These are phyloP conservation scores for Steccherinum ochraceum DNA, from an alignment of 768 basidiomycete genomes.

Conservation along the genomic window DNA sequence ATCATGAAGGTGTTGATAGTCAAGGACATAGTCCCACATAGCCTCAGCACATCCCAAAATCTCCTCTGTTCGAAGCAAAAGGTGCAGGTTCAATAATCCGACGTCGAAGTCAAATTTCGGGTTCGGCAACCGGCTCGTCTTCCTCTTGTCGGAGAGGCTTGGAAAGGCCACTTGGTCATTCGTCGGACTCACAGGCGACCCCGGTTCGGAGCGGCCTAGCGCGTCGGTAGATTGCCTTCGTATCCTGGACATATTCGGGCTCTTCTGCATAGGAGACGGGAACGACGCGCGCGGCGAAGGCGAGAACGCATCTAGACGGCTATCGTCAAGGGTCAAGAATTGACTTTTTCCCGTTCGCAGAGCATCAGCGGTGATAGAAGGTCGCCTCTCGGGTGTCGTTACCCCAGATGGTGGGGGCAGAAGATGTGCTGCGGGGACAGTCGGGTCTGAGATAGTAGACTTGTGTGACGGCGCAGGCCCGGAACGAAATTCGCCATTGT, in stretches of 20 bases:
- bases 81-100: slow-evolving; percentile 53
- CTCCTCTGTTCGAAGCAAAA: slow-evolving; percentile 55
- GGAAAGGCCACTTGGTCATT: background rate
- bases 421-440: no score
- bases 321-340: slow-evolving; percentile 12
- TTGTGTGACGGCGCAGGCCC: no score
- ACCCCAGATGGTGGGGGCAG: background rate
- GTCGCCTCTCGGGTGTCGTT: background rate
- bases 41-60: slow-evolving; percentile 66
- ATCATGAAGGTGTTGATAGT: slow-evolving; percentile 28
- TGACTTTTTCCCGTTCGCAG: slow-evolving; percentile 1
- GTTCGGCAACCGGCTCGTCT: slow-evolving; percentile 43
- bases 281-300: slow-evolving; percentile 5
- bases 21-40: slow-evolving; percentile 75
- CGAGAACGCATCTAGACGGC: slow-evolving; percentile 11
- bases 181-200: background rate
- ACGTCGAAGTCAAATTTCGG: slow-evolving; percentile 48
- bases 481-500: no score
- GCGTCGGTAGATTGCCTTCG: no score
- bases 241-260: background rate
- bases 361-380: background rate
- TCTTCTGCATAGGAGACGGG: background rate
- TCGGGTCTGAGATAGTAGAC: no score
- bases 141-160: background rate
- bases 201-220: background rate